Evolutionary conservation across 2,329 filamentous ascomycete species (phyloP).

Genomic region (Claviceps lovelessii): DNA sequence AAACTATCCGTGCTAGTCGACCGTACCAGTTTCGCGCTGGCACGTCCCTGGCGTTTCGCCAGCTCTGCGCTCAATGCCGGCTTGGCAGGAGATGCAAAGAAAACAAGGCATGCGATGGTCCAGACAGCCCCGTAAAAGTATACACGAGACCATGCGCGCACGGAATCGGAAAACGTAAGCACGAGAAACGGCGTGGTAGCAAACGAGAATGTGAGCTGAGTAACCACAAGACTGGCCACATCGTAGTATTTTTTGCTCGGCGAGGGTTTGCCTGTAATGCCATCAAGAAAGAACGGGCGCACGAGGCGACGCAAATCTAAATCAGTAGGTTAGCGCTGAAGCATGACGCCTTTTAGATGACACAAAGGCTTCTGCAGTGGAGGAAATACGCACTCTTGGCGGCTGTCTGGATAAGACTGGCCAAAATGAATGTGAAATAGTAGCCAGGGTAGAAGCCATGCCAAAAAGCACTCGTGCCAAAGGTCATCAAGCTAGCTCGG

Average conservation of each 20-base stretch:
- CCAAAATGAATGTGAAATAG: slow-evolving; percentile 79
- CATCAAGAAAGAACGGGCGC: slow-evolving; percentile 82
- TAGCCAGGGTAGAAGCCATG: slow-evolving; percentile 97
- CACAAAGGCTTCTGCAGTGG: neutral
- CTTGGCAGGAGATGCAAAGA: slow-evolving; percentile 73
- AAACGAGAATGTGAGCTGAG: slow-evolving; percentile 75
- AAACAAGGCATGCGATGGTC: slow-evolving; percentile 47
- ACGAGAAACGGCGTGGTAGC: slow-evolving; percentile 73
- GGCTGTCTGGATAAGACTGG: slow-evolving; percentile 79
- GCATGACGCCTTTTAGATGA: neutral
- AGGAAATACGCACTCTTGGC: slow-evolving; percentile 66
- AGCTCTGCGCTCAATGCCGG: slow-evolving; percentile 39
- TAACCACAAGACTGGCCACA: slow-evolving; percentile 55
- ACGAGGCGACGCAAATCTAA: slow-evolving; percentile 77
- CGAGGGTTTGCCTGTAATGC: slow-evolving; percentile 54
- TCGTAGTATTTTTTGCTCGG: slow-evolving; percentile 79
- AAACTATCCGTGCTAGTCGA: slow-evolving; percentile 44
- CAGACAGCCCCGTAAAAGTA: slow-evolving; percentile 76
- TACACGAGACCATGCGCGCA: slow-evolving; percentile 67
- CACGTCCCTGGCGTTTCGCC: slow-evolving; percentile 39
- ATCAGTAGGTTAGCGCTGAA: neutral
- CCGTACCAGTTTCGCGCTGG: slow-evolving; percentile 31
- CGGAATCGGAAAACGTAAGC: slow-evolving; percentile 54
- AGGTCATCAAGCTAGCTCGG: slow-evolving; percentile 83
- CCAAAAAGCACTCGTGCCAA: slow-evolving; percentile 90